Percentiles rank a stretch among this genome's conserved stretches.
These are phyloP conservation scores for Selaginella moellendorffii DNA, from an alignment of 75 land plant genomes.

Conservation along the genomic window DNA sequence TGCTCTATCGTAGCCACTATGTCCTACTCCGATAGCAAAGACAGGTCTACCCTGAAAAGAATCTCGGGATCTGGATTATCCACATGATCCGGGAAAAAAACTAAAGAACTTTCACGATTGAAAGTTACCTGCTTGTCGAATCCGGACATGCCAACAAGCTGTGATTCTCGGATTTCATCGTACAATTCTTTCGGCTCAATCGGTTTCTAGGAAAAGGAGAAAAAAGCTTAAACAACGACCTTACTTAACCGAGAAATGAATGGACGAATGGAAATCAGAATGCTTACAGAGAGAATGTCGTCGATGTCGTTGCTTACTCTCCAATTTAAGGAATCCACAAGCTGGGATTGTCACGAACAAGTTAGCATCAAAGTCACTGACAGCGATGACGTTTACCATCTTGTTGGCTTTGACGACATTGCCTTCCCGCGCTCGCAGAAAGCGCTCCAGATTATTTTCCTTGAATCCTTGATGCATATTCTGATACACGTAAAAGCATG, in stretches of 20 bases:
- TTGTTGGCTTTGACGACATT: slow-evolving; percentile 79
- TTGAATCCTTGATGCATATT: slow-evolving; percentile 72
- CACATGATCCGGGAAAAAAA: too few species aligned
- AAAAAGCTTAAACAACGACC: too few species aligned
- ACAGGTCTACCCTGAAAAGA: slow-evolving; percentile 88
- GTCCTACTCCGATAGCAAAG: slow-evolving; percentile 78
- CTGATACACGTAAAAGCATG: slow-evolving; percentile 20
- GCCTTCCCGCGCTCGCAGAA: slow-evolving; percentile 78
- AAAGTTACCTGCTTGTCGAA: slow-evolving; percentile 46
- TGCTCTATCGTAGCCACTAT: slow-evolving; percentile 86
- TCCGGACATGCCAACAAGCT: slow-evolving; percentile 55
- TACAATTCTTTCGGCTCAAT: slow-evolving; percentile 36
- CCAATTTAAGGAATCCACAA: slow-evolving; percentile 79
- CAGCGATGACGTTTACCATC: slow-evolving; percentile 54
- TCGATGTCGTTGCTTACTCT: slow-evolving; percentile 80
- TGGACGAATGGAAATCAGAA: neutral
- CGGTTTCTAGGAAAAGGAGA: slow-evolving; percentile 41
- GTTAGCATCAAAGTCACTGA: neutral
- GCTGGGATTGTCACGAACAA: slow-evolving; percentile 23
- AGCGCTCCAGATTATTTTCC: slow-evolving; percentile 42
- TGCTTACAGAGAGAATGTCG: slow-evolving; percentile 68
- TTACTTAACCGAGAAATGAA: too few species aligned
- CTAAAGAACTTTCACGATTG: neutral
- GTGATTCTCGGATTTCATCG: slow-evolving; percentile 31
- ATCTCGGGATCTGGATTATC: too few species aligned